Evolutionary conservation across 108 stramenopile species (phyloP).

Genomic region (Fragilaria crotonensis): DNA sequence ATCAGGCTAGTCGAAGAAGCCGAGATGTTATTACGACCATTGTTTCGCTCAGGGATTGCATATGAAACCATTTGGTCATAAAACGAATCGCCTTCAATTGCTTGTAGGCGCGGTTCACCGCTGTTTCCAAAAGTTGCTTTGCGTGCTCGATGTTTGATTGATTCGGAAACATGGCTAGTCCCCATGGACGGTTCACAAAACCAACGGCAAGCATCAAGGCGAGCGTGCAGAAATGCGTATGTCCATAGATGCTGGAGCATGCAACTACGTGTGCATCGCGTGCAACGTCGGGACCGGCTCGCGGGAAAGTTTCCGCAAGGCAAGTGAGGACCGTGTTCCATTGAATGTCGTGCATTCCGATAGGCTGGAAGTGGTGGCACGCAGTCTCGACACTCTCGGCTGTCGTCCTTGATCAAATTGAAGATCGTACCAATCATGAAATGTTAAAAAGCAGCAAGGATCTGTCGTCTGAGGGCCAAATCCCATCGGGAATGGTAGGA

Average conservation of each 20-base stretch:
- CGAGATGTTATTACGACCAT: constrained; percentile 63
- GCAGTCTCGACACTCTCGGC: too few species aligned
- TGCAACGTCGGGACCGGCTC: constrained; percentile 44
- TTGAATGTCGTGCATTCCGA: constrained; percentile 69
- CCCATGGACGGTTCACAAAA: constrained; percentile 27
- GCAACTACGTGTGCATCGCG: constrained; percentile 44
- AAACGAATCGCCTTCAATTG: not conserved
- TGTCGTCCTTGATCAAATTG: too few species aligned
- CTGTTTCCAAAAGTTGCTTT: constrained; percentile 16
- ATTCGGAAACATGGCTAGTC: constrained; percentile 28
- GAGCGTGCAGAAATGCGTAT: constrained; percentile 76
- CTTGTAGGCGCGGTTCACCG: constrained; percentile 4
- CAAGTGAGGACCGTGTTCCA: constrained; percentile 37
- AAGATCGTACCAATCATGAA: too few species aligned
- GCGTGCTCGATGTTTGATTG: constrained; percentile 11
- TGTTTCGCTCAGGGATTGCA: too few species aligned
- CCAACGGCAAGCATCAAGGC: constrained; percentile 60
- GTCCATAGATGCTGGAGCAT: constrained; percentile 72
- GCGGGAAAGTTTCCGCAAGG: constrained; percentile 39
- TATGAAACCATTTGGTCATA: constrained; percentile 31
- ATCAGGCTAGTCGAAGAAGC: constrained; percentile 79
- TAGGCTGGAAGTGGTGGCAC: too few species aligned
- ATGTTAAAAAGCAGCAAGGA: too few species aligned
- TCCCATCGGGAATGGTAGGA: too few species aligned
- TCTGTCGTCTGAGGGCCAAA: too few species aligned